Evolutionary conservation across 371 early-diverging fungal genomes (phyloP).

Genomic region (Blakeslea trispora): DNA sequence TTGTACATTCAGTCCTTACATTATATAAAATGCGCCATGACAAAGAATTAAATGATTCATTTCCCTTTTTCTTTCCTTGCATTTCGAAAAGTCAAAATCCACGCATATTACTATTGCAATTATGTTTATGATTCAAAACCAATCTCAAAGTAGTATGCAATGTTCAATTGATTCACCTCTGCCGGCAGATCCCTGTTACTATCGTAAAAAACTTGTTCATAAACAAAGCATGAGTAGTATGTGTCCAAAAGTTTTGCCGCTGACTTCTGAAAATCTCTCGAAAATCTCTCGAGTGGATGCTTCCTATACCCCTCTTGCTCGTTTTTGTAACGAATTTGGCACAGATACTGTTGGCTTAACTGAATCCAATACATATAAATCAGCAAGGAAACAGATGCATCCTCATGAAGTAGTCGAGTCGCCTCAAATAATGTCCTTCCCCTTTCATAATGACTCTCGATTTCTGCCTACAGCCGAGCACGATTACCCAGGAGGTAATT

Average conservation of each 20-base stretch:
- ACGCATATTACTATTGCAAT: too few species aligned
- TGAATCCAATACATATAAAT: background rate
- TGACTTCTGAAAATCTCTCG: background rate
- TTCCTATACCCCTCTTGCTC: background rate
- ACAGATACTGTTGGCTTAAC: background rate
- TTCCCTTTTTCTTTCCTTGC: too few species aligned
- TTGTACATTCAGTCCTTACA: background rate
- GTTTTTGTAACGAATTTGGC: background rate
- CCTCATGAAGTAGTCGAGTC: slow-evolving; percentile 22
- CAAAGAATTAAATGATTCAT: too few species aligned
- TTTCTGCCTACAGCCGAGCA: slow-evolving; percentile 34
- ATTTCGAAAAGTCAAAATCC: too few species aligned
- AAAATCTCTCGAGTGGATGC: background rate
- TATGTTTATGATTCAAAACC: too few species aligned
- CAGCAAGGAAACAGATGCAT: background rate
- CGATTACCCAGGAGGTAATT: slow-evolving; percentile 18
- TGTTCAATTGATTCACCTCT: background rate
- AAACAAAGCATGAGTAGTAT: background rate
- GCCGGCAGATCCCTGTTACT: background rate
- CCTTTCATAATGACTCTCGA: slow-evolving; percentile 32
- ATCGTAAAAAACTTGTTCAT: background rate
- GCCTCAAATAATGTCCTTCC: slow-evolving; percentile 26
- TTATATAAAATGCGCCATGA: background rate
- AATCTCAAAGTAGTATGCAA: background rate
- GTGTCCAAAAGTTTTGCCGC: background rate